These are phyloP conservation scores for Gymnopus androsaceus DNA, from an alignment of 1,284 basidiomycete genomes.

Conservation along the genomic window DNA sequence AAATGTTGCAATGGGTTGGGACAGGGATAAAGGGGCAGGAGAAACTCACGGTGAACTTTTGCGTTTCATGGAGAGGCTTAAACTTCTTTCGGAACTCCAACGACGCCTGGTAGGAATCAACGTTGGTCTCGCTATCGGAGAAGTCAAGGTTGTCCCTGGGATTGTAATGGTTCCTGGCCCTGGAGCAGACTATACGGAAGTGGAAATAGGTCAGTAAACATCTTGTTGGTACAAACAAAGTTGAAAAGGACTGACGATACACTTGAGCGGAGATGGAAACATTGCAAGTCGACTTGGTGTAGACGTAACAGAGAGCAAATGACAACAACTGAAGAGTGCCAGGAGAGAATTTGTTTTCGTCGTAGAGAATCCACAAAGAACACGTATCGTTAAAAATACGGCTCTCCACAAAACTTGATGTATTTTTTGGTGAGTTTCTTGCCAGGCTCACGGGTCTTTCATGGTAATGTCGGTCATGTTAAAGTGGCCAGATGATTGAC, in stretches of 20 bases:
- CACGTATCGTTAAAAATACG: background rate
- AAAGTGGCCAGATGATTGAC: too few relatives aligned
- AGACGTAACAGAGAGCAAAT: conserved; percentile 79
- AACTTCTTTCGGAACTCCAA: conserved; percentile 10
- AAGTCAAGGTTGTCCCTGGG: conserved; percentile 68
- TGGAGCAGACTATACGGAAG: conserved; percentile 72
- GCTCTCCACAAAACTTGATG: too few relatives aligned
- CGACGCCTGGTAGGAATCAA: background rate
- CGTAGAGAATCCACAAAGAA: conserved; percentile 29
- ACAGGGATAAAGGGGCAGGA: too few relatives aligned
- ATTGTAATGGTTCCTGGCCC: conserved; percentile 80
- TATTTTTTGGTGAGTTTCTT: too few relatives aligned
- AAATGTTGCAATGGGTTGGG: too few relatives aligned
- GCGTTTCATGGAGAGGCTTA: background rate
- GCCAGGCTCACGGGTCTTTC: too few relatives aligned
- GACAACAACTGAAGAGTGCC: conserved; percentile 71
- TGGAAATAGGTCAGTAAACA: conserved; percentile 37
- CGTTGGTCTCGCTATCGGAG: conserved; percentile 57
- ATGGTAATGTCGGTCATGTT: too few relatives aligned
- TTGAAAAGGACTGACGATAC: conserved; percentile 78
- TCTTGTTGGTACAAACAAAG: too few relatives aligned
- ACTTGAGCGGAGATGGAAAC: conserved; percentile 85
- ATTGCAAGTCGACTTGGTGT: conserved; percentile 78
- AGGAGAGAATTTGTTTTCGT: conserved; percentile 35
- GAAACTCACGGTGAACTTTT: conserved; percentile 14